Conservation (phyloP, 257 asterid species). For the Gentiana straminea region DNA sequence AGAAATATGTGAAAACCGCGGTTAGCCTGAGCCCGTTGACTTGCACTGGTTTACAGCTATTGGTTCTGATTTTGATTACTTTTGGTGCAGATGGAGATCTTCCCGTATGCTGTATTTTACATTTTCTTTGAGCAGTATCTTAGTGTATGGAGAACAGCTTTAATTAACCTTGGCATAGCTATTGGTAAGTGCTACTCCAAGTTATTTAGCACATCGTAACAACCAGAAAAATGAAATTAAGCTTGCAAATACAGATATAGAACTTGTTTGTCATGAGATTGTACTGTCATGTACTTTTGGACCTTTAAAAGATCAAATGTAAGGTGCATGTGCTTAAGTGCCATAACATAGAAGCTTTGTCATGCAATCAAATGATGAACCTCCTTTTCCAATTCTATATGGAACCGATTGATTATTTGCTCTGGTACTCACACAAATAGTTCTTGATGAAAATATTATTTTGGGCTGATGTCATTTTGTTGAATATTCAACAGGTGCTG, state of each 20-base stretch:
- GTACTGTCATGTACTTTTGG: no score
- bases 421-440: no score
- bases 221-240: no score
- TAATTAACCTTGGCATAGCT: conserved; percentile 82
- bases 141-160: conserved; percentile 84
- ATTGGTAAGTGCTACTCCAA: conserved; percentile 44
- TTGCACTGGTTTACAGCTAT: neutral
- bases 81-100: conserved; percentile 69
- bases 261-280: neutral
- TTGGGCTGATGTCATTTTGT: neutral
- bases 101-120: conserved; percentile 88
- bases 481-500: conserved; percentile 59
- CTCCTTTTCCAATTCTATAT: neutral
- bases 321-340: neutral
- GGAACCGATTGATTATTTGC: neutral
- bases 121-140: conserved; percentile 96
- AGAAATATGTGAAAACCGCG: neutral
- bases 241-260: neutral
- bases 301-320: neutral
- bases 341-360: no score
- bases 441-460: neutral
- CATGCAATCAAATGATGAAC: neutral
- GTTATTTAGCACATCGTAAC: no score
- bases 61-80: conserved; percentile 1
- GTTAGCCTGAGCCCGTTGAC: neutral